Base-by-base conservation (phyloP, 2,329 filamentous ascomycete species). In the Plenodomus biglobosus region DNA sequence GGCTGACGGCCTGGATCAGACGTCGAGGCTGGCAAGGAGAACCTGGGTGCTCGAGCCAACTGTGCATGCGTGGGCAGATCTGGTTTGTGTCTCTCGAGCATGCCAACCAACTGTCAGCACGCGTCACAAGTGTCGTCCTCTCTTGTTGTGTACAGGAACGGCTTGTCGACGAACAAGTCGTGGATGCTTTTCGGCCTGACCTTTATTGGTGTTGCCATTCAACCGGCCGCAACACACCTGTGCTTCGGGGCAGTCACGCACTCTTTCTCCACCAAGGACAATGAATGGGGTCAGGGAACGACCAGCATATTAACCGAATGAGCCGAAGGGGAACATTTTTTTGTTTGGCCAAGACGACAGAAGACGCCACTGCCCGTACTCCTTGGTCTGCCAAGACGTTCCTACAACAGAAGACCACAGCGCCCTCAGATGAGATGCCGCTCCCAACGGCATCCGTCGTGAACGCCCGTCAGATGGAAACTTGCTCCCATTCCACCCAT, bases 381-480 rank as follows among this genome's bases (percentile, higher is more conserved):
- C 34, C 37, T 35, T 48, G 44, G 30, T 34, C 6, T 38, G 48
- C 38, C 42, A 16, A 47, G 50, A 38, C 17, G 38, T 24, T 30
- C 30, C 36, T 36, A 10, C 27, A 40, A 45, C 42, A 35, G 17
- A n/a, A n/a, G n/a, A n/a, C n/a, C n/a, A n/a, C n/a, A n/a, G n/a
- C n/a, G n/a, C n/a, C n/a, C n/a, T n/a, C n/a, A n/a, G n/a, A n/a
- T n/a, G n/a, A n/a, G n/a, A n/a, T n/a, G n/a, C n/a, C n/a, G n/a
- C n/a, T n/a, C n/a, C n/a, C n/a, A n/a, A n/a, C 42, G 52, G 52
- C 49, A 43, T 44, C 39, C n/a, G 32, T 46, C 11, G 38, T 38
- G 17, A 44, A 30, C 18, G 32, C 40, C 35, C 39, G 46, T 55
- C 49, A 52, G 43, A 52, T 55, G 52, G 49, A 32, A 38, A 39